Evolutionary conservation across 257 asterid species (phyloP), one percentile per base, ranked within the genome.

Genomic region (Marsdenia floribunda): DNA sequence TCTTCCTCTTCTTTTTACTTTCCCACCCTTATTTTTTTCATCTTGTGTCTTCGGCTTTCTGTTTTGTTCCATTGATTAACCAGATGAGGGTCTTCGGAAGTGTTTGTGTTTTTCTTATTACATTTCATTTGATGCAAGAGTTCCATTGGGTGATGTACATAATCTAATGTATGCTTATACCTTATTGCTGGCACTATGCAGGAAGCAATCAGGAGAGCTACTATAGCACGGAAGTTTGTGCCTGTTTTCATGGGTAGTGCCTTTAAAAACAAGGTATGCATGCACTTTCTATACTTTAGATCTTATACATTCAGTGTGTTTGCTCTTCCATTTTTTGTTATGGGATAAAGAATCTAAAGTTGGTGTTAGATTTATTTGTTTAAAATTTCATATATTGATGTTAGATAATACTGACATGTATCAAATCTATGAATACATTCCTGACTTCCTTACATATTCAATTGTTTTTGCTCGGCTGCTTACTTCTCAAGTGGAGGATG

Each of bases 181-280:
- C 58, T 22, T 60, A 21, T 57, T 78, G 69, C 14, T 59, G 63
- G 55, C 46, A 46, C 50, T 80, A 26, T 52, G 66, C 89, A 95
- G 99, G 97, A 86, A 73, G 99, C 98, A 47, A 89, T 95, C 59
- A 81, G 99, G 68, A 92, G 99, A 88, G 96, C 98, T 60, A 92
- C 99, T 67, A 68, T 92, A 71, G 87, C 96, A 24, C 88, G 90
- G 53, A 91, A 89, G 73, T 95, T 95, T 85, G 94, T 95, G 73
- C 99, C 99, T 13, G 91, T 95, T 53, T 95, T 92, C 82, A 95
- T 95, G 99, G 99, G 99, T 24, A 95, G 99, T 86, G 99, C 99
- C 73, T 92, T 95, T 82, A 95, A 95, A 87, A 95, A 95, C 87
- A 95, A 95, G 97, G 99, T 95, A 50, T n/a, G n/a, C 16, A 68